phyloP scores from a whole-genome alignment of 176 grass and related monocot genomes.

The Eremochloa ophiuroides region DNA sequence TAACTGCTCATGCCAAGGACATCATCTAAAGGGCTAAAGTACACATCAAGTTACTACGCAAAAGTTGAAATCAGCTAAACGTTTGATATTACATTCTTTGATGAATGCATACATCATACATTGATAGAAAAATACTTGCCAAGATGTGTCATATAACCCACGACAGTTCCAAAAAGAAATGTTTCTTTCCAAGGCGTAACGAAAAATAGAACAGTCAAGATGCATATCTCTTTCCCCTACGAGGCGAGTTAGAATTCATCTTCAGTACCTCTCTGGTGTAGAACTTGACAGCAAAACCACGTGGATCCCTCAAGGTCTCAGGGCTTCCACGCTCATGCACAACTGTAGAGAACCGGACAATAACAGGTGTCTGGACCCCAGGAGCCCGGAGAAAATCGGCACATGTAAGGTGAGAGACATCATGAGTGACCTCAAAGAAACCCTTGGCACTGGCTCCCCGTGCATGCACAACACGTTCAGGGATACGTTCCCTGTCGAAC shows the following conservation, averaged over 20 bases:
- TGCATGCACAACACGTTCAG: constrained; percentile 84
- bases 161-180: not conserved
- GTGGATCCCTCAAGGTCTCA: constrained; percentile 80
- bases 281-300: constrained; percentile 88
- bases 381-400: constrained; percentile 87
- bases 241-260: not conserved
- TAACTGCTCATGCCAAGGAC: not conserved
- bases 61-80: not conserved
- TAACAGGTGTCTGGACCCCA: constrained; percentile 69
- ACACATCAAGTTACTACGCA: not conserved
- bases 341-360: constrained; percentile 82
- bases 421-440: constrained; percentile 88
- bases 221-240: too few species aligned
- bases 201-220: not conserved
- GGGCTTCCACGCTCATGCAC: constrained; percentile 90
- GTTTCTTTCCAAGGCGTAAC: not conserved
- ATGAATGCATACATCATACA: not conserved
- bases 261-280: constrained; percentile 83
- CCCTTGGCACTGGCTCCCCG: constrained; percentile 83
- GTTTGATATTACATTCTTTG: not conserved
- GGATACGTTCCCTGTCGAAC: constrained; percentile 83
- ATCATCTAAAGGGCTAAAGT: not conserved
- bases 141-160: not conserved
- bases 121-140: not conserved
- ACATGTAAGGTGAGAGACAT: constrained; percentile 73